Evolutionary conservation across 192 early-diverging fungal genomes (phyloP), one percentile per base, ranked within the genome.

Genomic region (Backusella liffmaniae): DNA sequence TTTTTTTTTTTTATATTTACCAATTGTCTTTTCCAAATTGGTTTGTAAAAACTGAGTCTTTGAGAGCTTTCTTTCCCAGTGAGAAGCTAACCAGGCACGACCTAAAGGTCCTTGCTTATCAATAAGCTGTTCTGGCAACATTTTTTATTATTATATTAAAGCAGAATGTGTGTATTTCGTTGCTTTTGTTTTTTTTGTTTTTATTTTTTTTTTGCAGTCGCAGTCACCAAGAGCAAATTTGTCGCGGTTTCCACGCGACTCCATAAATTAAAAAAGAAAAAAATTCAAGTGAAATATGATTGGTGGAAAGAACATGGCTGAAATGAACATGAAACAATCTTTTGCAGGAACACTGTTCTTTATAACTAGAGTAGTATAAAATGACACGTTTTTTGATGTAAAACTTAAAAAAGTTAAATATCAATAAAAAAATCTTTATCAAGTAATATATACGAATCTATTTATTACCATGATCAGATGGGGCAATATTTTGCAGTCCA

Each of bases 71-170:
- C 93, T 88, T 84, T 99, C 98, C 91, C 94, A 94, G 76, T 99
- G 96, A 35, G 97, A 95, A 15, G 98, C 98, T 23, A 99, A 90
- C 98, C 98, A 99, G 73, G 98, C 94, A 80, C 94, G 95, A 72
- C 95, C 95, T 67, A 99, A 87, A 53, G 96, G 92, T 5, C 97
- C 96, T 83, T 94, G 93, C 72, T 92, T 92, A 37, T 91, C 90
- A 30, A 93, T 85, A 67, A 95, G 90, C 62, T 92, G 91, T 74
- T 95, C 93, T 23, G 92, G 89, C 78, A 91, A 41, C 70, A 71
- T 71, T 18, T 71, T 70, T 70, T 41, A 39, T 46, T 36, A 37
- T 23, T 23, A 41, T 12, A 35, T 37, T 67, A 39, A 37, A 39
- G 29, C 16, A 67, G 34, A 68, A 9, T 10, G 36, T 36, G 21